These are phyloP conservation scores for Populus hybrid DNA, from an alignment of 441 rosid genomes.

Conservation along the genomic window DNA sequence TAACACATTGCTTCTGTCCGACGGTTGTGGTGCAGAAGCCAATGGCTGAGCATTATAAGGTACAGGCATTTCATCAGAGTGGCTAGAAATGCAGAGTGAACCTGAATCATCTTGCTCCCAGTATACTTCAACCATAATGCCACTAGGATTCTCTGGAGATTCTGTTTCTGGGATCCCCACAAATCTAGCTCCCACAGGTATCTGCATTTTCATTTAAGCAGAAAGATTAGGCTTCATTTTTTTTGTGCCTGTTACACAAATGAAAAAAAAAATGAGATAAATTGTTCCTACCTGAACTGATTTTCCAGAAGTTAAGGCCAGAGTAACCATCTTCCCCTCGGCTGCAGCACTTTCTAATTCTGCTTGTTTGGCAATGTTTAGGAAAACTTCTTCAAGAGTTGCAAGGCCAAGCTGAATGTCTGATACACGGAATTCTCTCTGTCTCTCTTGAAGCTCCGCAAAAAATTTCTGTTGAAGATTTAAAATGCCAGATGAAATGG, in stretches of 20 bases:
- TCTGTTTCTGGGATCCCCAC: slow-evolving; percentile 77
- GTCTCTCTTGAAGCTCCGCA: slow-evolving; percentile 67
- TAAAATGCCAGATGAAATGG: slow-evolving; percentile 5
- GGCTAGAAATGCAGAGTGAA: slow-evolving; percentile 71
- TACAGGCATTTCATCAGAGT: slow-evolving; percentile 57
- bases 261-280: background rate
- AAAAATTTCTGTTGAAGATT: slow-evolving; percentile 50
- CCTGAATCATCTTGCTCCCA: slow-evolving; percentile 85
- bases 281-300: slow-evolving; percentile 48
- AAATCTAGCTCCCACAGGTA: slow-evolving; percentile 79
- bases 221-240: background rate
- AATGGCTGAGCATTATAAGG: slow-evolving; percentile 42
- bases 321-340: slow-evolving; percentile 61
- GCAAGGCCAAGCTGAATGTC: slow-evolving; percentile 85
- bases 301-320: slow-evolving; percentile 60
- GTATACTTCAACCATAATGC: slow-evolving; percentile 86
- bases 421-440: slow-evolving; percentile 54
- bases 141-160: slow-evolving; percentile 56
- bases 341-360: slow-evolving; percentile 80
- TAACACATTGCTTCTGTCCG: slow-evolving; percentile 8
- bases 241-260: background rate
- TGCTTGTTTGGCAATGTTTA: slow-evolving; percentile 79
- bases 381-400: slow-evolving; percentile 92
- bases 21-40: slow-evolving; percentile 24
- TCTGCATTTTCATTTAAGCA: slow-evolving; percentile 37